A percentile compares a stretch with the other conserved stretches of the same genome.
These are phyloP conservation scores for Eucalyptus curtisii DNA, from an alignment of 345 rosid species.

Conservation along the genomic window DNA sequence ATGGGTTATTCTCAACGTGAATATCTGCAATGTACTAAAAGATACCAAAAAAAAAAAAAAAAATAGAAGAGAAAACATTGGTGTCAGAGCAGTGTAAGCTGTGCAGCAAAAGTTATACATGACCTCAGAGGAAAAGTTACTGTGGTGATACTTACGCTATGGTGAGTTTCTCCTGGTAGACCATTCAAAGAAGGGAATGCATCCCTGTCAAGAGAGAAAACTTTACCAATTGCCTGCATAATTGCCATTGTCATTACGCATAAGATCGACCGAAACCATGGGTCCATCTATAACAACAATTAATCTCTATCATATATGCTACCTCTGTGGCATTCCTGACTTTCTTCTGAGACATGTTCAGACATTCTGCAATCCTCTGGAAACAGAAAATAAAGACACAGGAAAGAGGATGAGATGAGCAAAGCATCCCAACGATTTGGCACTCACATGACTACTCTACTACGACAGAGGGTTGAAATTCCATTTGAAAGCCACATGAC, in stretches of 20 bases:
- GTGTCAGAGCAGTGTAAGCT: not conserved
- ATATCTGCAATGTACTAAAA: constrained; percentile 76
- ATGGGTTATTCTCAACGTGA: constrained; percentile 63
- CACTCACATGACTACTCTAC: not conserved
- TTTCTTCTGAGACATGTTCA: constrained; percentile 91
- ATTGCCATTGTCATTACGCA: not conserved
- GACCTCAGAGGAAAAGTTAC: not conserved
- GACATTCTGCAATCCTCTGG: constrained; percentile 80
- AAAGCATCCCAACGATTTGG: not conserved
- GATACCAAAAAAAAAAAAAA: not conserved
- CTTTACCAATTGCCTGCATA: constrained; percentile 64
- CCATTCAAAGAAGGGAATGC: constrained; percentile 84
- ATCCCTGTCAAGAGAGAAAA: constrained; percentile 84
- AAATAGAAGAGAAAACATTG: not conserved
- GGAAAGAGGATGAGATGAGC: not conserved
- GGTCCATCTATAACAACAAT: not conserved
- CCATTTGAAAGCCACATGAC: not conserved
- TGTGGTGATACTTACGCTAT: constrained; percentile 46
- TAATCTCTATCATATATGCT: not conserved
- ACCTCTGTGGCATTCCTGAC: constrained; percentile 96
- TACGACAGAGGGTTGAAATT: not conserved
- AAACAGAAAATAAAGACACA: not conserved
- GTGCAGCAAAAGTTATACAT: not conserved
- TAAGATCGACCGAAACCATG: not conserved
- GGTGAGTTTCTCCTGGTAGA: constrained; percentile 86